Percentiles rank a stretch among this genome's conserved stretches.
phyloP scores from a whole-genome alignment of 1,284 basidiomycete genomes.

The Cryptococcus sp. region DNA sequence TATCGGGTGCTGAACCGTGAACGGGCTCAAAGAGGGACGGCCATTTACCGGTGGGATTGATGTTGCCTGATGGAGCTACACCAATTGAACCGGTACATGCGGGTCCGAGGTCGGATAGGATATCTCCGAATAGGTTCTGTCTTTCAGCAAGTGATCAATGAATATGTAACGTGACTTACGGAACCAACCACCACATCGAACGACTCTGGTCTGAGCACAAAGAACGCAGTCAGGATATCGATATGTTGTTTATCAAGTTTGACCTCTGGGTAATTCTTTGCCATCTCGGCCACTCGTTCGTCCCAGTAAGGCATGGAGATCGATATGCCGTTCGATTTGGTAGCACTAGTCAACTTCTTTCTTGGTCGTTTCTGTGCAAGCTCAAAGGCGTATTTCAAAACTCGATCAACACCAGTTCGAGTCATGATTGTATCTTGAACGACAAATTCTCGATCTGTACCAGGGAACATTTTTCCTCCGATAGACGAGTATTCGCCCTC shows the following conservation, averaged over 20 bases:
- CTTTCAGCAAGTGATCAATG: background rate
- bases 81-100: constrained; percentile 59
- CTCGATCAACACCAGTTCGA: constrained; percentile 53
- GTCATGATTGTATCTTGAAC: constrained; percentile 54
- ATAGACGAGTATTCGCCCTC: constrained; percentile 58
- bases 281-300: constrained; percentile 50
- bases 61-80: constrained; percentile 57
- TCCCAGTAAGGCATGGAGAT: constrained; percentile 35
- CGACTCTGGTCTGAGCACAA: constrained; percentile 54
- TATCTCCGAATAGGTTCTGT: constrained; percentile 47
- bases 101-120: constrained; percentile 70
- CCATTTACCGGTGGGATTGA: constrained; percentile 52
- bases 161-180: constrained; percentile 6
- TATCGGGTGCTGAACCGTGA: constrained; percentile 74
- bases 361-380: constrained; percentile 52
- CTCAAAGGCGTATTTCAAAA: constrained; percentile 57
- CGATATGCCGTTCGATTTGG: constrained; percentile 51
- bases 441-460: constrained; percentile 27
- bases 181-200: constrained; percentile 58
- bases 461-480: constrained; percentile 50
- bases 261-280: constrained; percentile 55
- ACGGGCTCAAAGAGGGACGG: constrained; percentile 58
- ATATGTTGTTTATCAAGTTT: constrained; percentile 56
- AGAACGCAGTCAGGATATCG: constrained; percentile 53
- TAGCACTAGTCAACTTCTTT: constrained; percentile 56